These are phyloP conservation scores for Lotus japonicus DNA, from an alignment of 306 rosid species.

Conservation along the genomic window DNA sequence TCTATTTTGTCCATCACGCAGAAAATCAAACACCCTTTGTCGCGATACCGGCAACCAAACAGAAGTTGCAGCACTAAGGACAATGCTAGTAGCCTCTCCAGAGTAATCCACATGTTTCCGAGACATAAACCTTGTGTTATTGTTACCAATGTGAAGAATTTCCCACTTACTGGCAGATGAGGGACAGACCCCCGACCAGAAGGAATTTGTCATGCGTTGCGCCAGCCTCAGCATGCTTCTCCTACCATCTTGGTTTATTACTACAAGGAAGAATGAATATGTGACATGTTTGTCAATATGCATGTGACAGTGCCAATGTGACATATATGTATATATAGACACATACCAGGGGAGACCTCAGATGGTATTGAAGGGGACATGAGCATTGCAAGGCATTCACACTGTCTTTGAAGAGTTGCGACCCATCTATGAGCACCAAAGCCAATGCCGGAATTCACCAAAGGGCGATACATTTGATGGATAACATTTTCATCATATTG, in stretches of 20 bases:
- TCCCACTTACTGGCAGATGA: constrained; percentile 58
- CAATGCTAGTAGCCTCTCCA: constrained; percentile 53
- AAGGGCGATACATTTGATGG: constrained; percentile 53
- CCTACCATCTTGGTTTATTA: constrained; percentile 32
- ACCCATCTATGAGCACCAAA: constrained; percentile 90
- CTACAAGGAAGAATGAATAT: constrained; percentile 20
- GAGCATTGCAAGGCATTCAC: constrained; percentile 52
- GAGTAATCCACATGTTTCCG: constrained; percentile 43
- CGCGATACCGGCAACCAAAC: constrained; percentile 68
- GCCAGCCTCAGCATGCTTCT: constrained; percentile 63
- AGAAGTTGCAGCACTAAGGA: constrained; percentile 73
- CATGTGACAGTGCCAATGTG: not conserved
- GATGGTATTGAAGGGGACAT: constrained; percentile 30
- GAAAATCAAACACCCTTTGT: constrained; percentile 50
- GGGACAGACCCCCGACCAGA: constrained; percentile 63
- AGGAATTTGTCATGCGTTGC: constrained; percentile 64
- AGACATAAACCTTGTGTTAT: constrained; percentile 56
- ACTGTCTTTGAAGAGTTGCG: constrained; percentile 72
- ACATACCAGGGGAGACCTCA: constrained; percentile 51
- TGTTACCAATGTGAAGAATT: constrained; percentile 29
- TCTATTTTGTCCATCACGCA: constrained; percentile 47
- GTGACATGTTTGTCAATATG: too few species aligned
- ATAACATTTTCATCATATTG: constrained; percentile 64
- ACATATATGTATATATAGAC: not conserved
- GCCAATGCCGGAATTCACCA: constrained; percentile 56